These are phyloP conservation scores for Pythium aristosporum DNA, from an alignment of 352 stramenopile species.

Conservation along the genomic window DNA sequence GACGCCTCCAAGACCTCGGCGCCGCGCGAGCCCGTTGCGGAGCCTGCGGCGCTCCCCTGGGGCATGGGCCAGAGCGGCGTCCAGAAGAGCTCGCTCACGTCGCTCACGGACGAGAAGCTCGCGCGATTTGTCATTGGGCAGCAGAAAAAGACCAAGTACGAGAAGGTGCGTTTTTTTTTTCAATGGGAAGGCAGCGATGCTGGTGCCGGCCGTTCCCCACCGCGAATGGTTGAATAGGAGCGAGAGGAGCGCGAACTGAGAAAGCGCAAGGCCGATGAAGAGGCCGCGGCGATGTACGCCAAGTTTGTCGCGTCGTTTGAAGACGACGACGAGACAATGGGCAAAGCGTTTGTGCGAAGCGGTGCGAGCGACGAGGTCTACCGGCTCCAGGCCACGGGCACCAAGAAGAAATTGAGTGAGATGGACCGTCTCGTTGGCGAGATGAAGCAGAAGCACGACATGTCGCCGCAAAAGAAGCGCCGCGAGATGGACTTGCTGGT, in stretches of 20 bases:
- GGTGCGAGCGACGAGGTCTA: conserved; percentile 15
- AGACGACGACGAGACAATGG: conserved; percentile 53
- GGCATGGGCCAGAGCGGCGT: conserved; percentile 64
- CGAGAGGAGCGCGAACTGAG: conserved; percentile 78
- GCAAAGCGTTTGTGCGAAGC: conserved; percentile 66
- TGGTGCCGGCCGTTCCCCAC: neutral
- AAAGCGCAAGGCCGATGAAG: conserved; percentile 81
- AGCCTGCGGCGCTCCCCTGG: conserved; percentile 45
- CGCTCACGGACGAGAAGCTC: conserved; percentile 77
- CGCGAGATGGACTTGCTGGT: conserved; percentile 88
- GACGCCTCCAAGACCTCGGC: neutral
- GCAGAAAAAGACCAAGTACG: conserved; percentile 88
- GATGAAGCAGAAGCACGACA: conserved; percentile 58
- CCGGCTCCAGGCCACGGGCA: conserved; percentile 17
- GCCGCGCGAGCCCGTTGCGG: conserved; percentile 15
- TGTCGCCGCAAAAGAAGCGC: conserved; percentile 38
- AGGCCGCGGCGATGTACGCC: conserved; percentile 87
- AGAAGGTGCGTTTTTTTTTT: conserved; percentile 45
- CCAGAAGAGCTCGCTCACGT: conserved; percentile 62
- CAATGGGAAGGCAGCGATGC: neutral
- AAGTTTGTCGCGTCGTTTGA: conserved; percentile 91
- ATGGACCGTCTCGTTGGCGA: conserved; percentile 74
- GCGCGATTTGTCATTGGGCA: conserved; percentile 73
- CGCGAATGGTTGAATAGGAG: conserved; percentile 33
- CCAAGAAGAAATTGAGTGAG: conserved; percentile 46